Base-by-base conservation (phyloP, 2,329 filamentous ascomycete species). In the Trichoderma endophyticum region DNA sequence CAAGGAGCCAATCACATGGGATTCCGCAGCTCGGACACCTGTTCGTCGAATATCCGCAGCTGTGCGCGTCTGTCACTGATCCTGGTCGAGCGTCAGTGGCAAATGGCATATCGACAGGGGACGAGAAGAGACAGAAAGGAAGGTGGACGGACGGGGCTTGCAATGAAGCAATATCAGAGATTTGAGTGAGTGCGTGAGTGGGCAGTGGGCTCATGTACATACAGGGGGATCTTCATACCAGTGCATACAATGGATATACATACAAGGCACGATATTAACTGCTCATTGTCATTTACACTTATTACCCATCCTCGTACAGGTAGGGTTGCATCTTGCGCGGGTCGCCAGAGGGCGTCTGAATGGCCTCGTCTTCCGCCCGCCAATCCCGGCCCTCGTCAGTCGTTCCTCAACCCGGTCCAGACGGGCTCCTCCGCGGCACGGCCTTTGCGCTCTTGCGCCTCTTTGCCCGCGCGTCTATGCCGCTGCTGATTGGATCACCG, bases 301-400 rank as follows among this genome's bases (percentile, higher is more conserved):
- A 30, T 36, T n/a, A 39, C 21, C n/a, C 39, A 30, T 26, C 48
- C 15, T 28, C 34, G 56, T 8, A n/a, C 5, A 34, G 54, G 65
- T 30, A 69, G 66, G 57, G 66, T 70, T 62, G 39, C 66, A 70
- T 62, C 51, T 54, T 43, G 39, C 66, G 66, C 57, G 66, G 66
- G 57, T 61, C 66, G 26, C n/a, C 34, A 61, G 39, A 48, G 28
- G 26, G 36, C 24, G 54, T 43, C 24, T 30, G 28, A 39, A 30
- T 30, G 26, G 36, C 26, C 54, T 60, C 56, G 56, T 18, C 56
- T 48, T 32, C 66, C 36, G 56, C 56, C 51, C 14, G 63, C 48
- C 54, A 59, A 24, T 39, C 36, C n/a, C 21, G 28, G 18, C 66
- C 43, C 28, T 69, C 36, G 28, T 54, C 21, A 36, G 14, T 36